Evolutionary conservation across 1,284 basidiomycete species (phyloP).

Genomic region (Apiotrichum gracile): DNA sequence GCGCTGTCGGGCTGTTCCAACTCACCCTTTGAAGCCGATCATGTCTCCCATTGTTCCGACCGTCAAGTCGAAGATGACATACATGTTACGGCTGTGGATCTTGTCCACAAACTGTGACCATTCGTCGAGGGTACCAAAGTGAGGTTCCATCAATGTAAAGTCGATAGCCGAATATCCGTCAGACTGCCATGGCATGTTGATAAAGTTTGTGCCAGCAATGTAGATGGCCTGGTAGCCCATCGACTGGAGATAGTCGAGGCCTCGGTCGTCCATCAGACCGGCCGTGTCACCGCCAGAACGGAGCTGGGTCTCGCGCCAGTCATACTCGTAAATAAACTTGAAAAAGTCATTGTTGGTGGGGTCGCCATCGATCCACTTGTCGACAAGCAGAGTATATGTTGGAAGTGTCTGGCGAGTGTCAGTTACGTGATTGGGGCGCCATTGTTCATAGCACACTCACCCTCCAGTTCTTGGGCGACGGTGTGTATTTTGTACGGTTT

Average conservation of each 20-base stretch:
- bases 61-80: slow-evolving; percentile 84
- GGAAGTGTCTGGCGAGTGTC: slow-evolving; percentile 55
- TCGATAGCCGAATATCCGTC: slow-evolving; percentile 92
- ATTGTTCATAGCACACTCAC: slow-evolving; percentile 24
- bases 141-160: slow-evolving; percentile 80
- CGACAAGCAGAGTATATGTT: slow-evolving; percentile 75
- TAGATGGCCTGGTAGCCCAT: slow-evolving; percentile 80
- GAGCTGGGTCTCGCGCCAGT: slow-evolving; percentile 79
- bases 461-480: slow-evolving; percentile 80
- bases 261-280: slow-evolving; percentile 58
- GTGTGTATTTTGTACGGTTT: slow-evolving; percentile 54
- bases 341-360: slow-evolving; percentile 86
- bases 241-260: slow-evolving; percentile 75
- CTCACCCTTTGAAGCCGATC: slow-evolving; percentile 70
- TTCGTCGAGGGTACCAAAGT: slow-evolving; percentile 74
- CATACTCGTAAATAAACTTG: slow-evolving; percentile 68
- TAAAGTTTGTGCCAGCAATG: slow-evolving; percentile 80
- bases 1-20: not conserved
- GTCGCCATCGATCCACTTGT: slow-evolving; percentile 89
- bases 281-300: slow-evolving; percentile 78
- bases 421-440: slow-evolving; percentile 19
- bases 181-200: slow-evolving; percentile 93
- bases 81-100: slow-evolving; percentile 75
- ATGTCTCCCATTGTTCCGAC: slow-evolving; percentile 85
- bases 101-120: slow-evolving; percentile 69